Base-by-base conservation (phyloP, 768 basidiomycete genomes). In the Naganishia vishniacii region DNA sequence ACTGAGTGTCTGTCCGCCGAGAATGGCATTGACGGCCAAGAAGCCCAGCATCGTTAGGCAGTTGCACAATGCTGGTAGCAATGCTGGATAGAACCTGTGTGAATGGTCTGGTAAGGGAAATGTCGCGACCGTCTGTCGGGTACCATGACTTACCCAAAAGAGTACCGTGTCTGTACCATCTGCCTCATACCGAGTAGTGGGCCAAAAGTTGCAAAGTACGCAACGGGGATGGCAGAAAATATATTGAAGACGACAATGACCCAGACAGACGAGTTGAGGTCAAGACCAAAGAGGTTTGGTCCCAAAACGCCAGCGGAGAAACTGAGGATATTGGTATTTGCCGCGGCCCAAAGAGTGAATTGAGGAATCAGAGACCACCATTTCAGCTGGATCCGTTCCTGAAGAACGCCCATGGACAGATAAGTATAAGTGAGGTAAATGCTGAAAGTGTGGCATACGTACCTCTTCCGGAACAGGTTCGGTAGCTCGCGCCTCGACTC, bases 161-260 rank as follows among this genome's bases (percentile, higher is more conserved):
- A 82, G 71, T 84, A 85, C 26, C 84, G 78, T 2, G 89, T 85
- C 46, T 84, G 82, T 25, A 88, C 84, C 88, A 92, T 89, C 69
- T 91, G 86, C 20, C 89, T 82, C 71, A 86, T 82, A 12, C 91
- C 91, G 0, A 87, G 79, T 72, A 84, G 85, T 0, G 89, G 88
- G 12, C 89, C 88, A 78, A 88, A 88, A 3, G 85, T 84, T n/a
- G 83, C 77, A 64, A 86, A 80, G 70, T 83, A 85, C 9, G 84
- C 84, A 5, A 86, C 85, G 25, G 86, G 77, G 1, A 78, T 61
- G 66, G 81, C 83, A 48, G 82, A 84, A 18, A 88, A 67, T 58
- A 87, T 46, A 73, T 86, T 86, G 80, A 86, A 84, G 72, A 86
- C 84, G 60, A 87, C 73, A 66, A 87, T 86, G 61, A 83, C 80